Evolutionary conservation across 345 rosid species (phyloP), one percentile per base, ranked within the genome.

Genomic region (Syzygium aqueum): DNA sequence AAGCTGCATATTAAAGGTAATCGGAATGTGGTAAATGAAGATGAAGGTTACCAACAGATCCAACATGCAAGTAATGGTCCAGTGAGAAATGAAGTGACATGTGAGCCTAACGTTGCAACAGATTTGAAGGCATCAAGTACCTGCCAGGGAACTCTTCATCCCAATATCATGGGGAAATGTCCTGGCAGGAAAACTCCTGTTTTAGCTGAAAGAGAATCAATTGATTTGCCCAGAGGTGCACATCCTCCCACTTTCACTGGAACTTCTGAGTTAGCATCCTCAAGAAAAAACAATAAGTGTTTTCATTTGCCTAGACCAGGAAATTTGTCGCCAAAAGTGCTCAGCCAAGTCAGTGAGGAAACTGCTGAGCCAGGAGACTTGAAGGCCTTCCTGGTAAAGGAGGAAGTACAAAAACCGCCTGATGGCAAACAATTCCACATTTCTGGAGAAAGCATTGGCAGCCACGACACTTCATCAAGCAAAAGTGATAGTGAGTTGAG

Each of bases 1-100:
- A 97, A 93, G 89, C 92, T 95, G 88, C 92, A 94, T 54, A 87
- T 95, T 53, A 87, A 93, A 87, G 90, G 90, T 88, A 88, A 85
- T 52, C 89, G 88, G 51, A 88, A 50, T 87, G 85, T 27, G 40
- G 87, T 85, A 87, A 90, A 87, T 78, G 90, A 91, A 87, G 91
- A 89, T 87, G 89, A 84, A 85, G 86, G 73, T 77, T 40, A 84
- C 49, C 56, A 86, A 59, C 89, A 86, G 65, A 85, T 57, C 78
- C 86, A 90, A 78, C 86, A 77, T 56, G 87, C 49, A 33, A 40
- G 54, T 28, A 85, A 82, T 86, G 86, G 49, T 67, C 86, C 87
- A 21, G 52, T 78, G 73, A 87, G 88, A 59, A 80, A 43, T 27
- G 27, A 7, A 13, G 49, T 73, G 82, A 33, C 43, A 14, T 65